phyloP scores from a whole-genome alignment of 805 yeast species.

The Ogataea polymorpha region DNA sequence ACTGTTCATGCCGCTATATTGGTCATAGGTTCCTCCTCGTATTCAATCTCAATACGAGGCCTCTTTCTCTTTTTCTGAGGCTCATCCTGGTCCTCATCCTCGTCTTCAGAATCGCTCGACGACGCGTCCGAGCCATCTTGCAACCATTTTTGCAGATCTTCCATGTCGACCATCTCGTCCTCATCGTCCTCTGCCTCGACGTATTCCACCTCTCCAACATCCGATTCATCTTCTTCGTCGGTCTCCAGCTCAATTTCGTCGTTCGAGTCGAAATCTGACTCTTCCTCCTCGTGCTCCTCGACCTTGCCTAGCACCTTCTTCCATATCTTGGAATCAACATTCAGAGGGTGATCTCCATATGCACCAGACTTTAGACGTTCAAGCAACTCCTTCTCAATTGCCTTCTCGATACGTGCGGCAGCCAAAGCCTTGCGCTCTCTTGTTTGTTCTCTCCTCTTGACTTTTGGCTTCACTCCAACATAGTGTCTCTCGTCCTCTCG shows the following conservation, averaged over 20 bases:
- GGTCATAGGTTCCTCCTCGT: conserved; percentile 48
- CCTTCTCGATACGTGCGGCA: conserved; percentile 95
- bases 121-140: conserved; percentile 35
- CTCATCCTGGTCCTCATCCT: conserved; percentile 30
- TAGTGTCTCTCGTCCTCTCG: conserved; percentile 92
- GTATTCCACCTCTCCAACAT: conserved; percentile 74
- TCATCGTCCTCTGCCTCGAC: conserved; percentile 90
- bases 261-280: conserved; percentile 49
- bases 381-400: conserved; percentile 91
- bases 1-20: conserved; percentile 22
- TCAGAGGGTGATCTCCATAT: conserved; percentile 95
- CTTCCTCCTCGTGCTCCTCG: conserved; percentile 50
- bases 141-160: conserved; percentile 88
- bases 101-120: conserved; percentile 32
- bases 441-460: conserved; percentile 88
- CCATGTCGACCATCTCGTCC: conserved; percentile 87
- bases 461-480: conserved; percentile 91
- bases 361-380: conserved; percentile 97
- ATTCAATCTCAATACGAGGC: conserved; percentile 70
- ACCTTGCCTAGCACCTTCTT: conserved; percentile 79
- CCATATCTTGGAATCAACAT: conserved; percentile 96
- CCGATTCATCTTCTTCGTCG: conserved; percentile 51
- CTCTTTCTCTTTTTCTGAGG: conserved; percentile 51
- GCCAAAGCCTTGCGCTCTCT: conserved; percentile 95
- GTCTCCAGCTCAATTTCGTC: conserved; percentile 43